Evolutionary conservation across 2,329 filamentous ascomycete species (phyloP), one percentile per base, ranked within the genome.

Genomic region (Paracoccidioides lutzii): DNA sequence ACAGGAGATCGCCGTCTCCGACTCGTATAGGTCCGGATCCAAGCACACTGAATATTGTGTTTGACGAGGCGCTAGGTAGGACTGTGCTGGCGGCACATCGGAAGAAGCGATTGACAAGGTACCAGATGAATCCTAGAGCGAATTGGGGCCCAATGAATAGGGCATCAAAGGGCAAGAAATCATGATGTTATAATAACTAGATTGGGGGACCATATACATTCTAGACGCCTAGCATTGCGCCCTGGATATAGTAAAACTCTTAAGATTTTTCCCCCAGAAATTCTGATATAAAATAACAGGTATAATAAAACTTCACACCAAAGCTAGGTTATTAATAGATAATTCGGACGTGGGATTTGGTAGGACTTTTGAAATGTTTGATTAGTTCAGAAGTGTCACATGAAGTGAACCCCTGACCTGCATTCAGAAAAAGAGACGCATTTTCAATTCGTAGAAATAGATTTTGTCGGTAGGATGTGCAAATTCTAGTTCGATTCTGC

Each of bases 101-200:
- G 54, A 78, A 75, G 51, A 84, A 81, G 67, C 85, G 84, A 60
- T 77, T 94, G 48, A 83, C 94, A 54, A 78, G 91, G 59, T 98
- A 96, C 70, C 93, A 95, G 74, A 74, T 84, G 58, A 97, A 97
- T 67, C 93, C 93, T 48, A 78, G 85, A 58, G 84, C 89, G 65
- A 93, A 97, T 69, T 98, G 93, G 93, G 93, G 93, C 0, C 93
- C 93, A 0, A 82, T 95, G 81, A 74, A 67, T 57, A 70, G 72
- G 41, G 75, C 75, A 30, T 53, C 56, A 6, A 14, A 10, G 52
- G 28, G 35, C 9, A 35, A 15, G 33, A 51, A 30, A 37, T 28
- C 15, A 14, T 7, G 10, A 28, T 15, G 30, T 38, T 38, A 50
- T n/a, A n/a, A n/a, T 22, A 37, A 5, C 8, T n/a, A 12, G 10